Base-by-base conservation (phyloP, 108 stramenopile species). In the Bacterosira constricta region DNA sequence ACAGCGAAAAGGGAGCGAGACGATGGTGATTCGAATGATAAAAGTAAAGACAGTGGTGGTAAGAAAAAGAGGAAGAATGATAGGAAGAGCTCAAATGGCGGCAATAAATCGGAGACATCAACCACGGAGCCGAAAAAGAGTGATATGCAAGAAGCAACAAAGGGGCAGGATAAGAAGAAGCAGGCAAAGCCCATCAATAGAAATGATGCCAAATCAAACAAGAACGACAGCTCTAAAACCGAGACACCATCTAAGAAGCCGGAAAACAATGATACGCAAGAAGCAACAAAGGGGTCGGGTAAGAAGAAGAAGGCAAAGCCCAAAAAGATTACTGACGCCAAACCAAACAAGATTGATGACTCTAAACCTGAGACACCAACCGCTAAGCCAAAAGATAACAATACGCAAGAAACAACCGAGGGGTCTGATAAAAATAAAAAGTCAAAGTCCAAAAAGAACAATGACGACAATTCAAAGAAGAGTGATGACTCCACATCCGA, bases 11-110 rank as follows among this genome's bases (percentile, higher is more conserved):
- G 65, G 36, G 55, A 49, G 44, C 17, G 57, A 30, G 55, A 36
- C 37, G 55, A 36, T 15, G 47, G 39, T 13, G 35, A 23, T 21
- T 18, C 13, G 20, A 67, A 52, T 35, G 50, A 34, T 20, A 31
- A 20, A n/a, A 29, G 26, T 56, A 67, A 56, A 30, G 29, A 65
- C 47, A 62, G 68, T 52, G 58, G 69, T 21, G 46, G 75, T 7
- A 70, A 55, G 53, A 65, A 63, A 25, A 65, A 71, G 26, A 60
- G 35, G 13, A 80, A 83, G 59, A 20, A 37, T 3, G n/a, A n/a
- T n/a, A 38, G 34, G 32, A 15, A 17, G 29, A 56, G 55, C 2
- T 20, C 36, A 7, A 6, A 36, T 17, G 62, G 68, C 44, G 21
- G 9, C 0, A 47, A 26, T 12, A 56, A 59, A 42, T 18, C 15